Conservation (phyloP, 495 filamentous ascomycete species). For the Bombardia bombarda region DNA sequence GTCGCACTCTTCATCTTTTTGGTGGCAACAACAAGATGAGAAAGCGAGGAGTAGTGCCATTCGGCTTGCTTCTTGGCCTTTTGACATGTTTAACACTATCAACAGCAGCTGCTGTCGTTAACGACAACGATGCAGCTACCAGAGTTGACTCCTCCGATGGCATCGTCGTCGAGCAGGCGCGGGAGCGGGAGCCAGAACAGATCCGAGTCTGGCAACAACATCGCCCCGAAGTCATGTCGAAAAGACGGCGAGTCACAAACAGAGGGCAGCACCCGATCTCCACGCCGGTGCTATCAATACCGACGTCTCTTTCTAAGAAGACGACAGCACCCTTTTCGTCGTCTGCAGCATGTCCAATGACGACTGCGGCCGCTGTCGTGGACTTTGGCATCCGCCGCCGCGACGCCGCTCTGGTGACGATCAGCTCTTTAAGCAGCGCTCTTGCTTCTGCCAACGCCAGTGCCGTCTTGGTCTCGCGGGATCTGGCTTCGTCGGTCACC, state of each 20-base stretch:
- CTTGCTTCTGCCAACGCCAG: constrained; percentile 8
- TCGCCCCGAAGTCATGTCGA: background rate
- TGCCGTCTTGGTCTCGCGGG: constrained; percentile 3
- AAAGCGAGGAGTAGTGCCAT: background rate
- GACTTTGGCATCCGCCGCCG: background rate
- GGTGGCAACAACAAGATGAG: background rate
- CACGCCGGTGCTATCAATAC: too few relatives aligned
- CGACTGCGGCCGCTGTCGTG: background rate
- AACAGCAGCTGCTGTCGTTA: background rate
- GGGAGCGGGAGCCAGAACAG: too few relatives aligned
- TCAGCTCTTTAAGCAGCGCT: constrained; percentile 12
- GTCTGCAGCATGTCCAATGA: background rate
- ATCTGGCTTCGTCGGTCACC: constrained; percentile 8
- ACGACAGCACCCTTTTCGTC: background rate
- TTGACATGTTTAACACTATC: background rate
- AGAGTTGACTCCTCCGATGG: background rate
- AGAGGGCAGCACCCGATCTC: too few relatives aligned
- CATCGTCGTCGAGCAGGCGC: too few relatives aligned
- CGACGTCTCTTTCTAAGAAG: too few relatives aligned
- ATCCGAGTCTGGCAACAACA: too few relatives aligned
- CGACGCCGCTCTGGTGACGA: constrained; percentile 4
- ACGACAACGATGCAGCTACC: background rate
- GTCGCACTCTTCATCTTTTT: background rate
- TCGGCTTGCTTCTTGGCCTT: background rate
- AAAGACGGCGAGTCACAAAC: too few relatives aligned